Evolutionary conservation across 352 stramenopile genomes (phyloP).

Genomic region (Phytophthora quininea): DNA sequence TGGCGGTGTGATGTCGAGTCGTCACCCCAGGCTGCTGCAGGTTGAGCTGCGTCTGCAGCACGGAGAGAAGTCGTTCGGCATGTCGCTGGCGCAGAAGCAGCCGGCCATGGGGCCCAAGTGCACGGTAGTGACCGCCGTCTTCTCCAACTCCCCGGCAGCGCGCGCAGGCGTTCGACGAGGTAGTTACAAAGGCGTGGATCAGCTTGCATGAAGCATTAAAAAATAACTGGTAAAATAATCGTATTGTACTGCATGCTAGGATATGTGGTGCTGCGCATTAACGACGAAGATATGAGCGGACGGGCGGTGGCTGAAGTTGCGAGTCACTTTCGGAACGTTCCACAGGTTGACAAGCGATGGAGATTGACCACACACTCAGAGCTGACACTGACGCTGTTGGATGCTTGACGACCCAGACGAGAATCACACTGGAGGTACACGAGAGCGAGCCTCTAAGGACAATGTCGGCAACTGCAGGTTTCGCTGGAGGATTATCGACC

Average conservation of each 20-base stretch:
- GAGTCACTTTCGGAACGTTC: conserved; percentile 48
- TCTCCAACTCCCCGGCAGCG: conserved; percentile 55
- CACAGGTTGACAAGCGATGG: conserved; percentile 21
- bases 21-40: conserved; percentile 18
- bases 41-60: conserved; percentile 51
- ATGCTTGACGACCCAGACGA: conserved; percentile 14
- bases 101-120: conserved; percentile 27
- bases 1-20: conserved; percentile 3
- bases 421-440: conserved; percentile 34
- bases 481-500: conserved; percentile 3
- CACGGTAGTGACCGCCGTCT: conserved; percentile 63
- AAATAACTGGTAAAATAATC: too few relatives aligned
- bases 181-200: conserved; percentile 15
- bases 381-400: conserved; percentile 5
- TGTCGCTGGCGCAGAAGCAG: conserved; percentile 59
- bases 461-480: conserved; percentile 8
- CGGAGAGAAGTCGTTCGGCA: conserved; percentile 69
- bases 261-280: conserved; percentile 49
- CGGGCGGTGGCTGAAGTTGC: conserved; percentile 46
- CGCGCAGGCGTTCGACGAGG: conserved; percentile 60
- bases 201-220: neutral
- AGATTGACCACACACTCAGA: neutral
- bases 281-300: conserved; percentile 38
- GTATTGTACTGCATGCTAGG: conserved; percentile 18
- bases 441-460: conserved; percentile 5